A percentile compares a stretch with the other conserved stretches of the same genome.
Evolutionary conservation across 2,329 filamentous ascomycete species (phyloP).

Genomic region (Pseudocercospora fijiensis): DNA sequence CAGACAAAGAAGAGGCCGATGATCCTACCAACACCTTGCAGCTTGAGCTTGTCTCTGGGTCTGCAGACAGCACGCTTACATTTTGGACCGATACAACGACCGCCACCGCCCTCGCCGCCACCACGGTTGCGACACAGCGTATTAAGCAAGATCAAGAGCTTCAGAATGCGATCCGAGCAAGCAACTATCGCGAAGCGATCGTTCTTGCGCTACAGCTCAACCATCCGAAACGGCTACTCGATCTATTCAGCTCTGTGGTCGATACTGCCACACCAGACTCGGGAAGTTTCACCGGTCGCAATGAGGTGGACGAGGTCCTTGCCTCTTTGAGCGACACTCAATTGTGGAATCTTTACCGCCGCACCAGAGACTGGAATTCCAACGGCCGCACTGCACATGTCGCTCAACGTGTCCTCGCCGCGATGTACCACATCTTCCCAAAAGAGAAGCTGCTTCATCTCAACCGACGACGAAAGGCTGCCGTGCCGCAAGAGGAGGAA

Average conservation of each 20-base stretch:
- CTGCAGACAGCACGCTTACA: conserved; percentile 86
- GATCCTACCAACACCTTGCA: conserved; percentile 32
- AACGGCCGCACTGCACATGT: conserved; percentile 84
- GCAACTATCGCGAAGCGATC: conserved; percentile 90
- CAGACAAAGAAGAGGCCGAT: conserved; percentile 32
- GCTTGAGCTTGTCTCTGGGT: conserved; percentile 80
- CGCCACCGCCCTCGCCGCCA: conserved; percentile 71
- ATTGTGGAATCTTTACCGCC: conserved; percentile 75
- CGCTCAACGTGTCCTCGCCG: conserved; percentile 79
- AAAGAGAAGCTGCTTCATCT: conserved; percentile 66
- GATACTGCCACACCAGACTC: conserved; percentile 60
- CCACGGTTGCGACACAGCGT: conserved; percentile 70
- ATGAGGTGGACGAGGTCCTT: conserved; percentile 77
- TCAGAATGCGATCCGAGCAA: conserved; percentile 84
- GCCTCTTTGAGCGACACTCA: conserved; percentile 78
- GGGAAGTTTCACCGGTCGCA: conserved; percentile 63
- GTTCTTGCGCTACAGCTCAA: conserved; percentile 89
- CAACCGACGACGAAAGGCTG: conserved; percentile 37
- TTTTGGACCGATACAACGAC: conserved; percentile 94
- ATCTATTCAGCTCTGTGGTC: conserved; percentile 78
- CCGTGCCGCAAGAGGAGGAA: conserved; percentile 28
- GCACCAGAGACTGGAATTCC: conserved; percentile 95
- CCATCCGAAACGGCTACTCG: conserved; percentile 82
- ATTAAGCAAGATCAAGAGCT: conserved; percentile 94
- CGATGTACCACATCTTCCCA: conserved; percentile 77